A percentile compares a stretch with the other conserved stretches of the same genome.
These are phyloP conservation scores for Serendipita sp. DNA, from an alignment of 768 basidiomycete species.

Conservation along the genomic window DNA sequence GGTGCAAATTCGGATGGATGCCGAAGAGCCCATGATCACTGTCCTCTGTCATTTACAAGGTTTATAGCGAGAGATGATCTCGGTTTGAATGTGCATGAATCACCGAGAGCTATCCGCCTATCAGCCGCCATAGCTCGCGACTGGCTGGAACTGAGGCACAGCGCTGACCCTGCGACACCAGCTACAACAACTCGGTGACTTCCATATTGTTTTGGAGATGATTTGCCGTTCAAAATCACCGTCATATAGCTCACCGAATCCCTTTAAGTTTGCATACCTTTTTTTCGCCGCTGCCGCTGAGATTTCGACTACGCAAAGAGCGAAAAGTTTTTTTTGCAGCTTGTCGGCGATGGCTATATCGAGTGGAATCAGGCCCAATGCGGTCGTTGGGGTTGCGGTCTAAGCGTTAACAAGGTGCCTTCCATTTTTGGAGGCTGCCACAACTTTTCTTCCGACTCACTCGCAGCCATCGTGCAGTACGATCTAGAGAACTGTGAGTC, in stretches of 20 bases:
- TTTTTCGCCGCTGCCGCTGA: no score
- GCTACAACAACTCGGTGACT: neutral
- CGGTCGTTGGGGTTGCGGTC: no score
- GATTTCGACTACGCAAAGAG: no score
- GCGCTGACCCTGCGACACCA: neutral
- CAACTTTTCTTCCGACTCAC: neutral
- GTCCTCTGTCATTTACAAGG: neutral
- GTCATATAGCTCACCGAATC: neutral
- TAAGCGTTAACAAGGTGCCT: neutral
- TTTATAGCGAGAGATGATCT: neutral
- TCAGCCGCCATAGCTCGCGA: neutral
- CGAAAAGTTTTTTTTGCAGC: no score
- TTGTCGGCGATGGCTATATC: no score
- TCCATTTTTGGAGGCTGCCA: neutral
- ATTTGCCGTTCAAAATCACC: neutral
- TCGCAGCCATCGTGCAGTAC: neutral
- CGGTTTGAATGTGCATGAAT: neutral
- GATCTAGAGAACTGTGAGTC: neutral
- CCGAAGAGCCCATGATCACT: neutral
- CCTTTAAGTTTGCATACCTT: no score
- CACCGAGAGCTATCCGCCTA: neutral
- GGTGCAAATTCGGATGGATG: neutral
- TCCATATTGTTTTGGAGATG: neutral
- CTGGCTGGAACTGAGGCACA: neutral
- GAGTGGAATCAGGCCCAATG: no score